phyloP scores from a whole-genome alignment of 2,329 filamentous ascomycete species.

The Corniculantispora saksenae region DNA sequence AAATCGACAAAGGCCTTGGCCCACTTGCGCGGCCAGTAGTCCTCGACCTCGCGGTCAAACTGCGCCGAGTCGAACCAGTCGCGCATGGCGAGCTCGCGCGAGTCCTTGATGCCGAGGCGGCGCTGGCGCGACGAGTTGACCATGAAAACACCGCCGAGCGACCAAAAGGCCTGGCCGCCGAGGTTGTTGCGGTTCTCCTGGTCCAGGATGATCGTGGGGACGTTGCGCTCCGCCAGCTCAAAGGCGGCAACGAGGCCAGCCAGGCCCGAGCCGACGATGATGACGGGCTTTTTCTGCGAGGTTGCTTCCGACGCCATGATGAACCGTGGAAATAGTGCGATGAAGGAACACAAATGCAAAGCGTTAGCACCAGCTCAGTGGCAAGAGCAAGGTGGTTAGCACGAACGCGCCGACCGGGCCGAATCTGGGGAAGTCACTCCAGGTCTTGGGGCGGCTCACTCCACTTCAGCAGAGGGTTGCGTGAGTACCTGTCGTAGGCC shows the following conservation, averaged over 20 bases:
- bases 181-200: conserved; percentile 59
- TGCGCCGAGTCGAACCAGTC: conserved; percentile 60
- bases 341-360: too few species aligned
- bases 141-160: conserved; percentile 61
- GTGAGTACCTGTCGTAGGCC: neutral
- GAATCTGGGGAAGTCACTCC: conserved; percentile 11
- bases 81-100: conserved; percentile 55
- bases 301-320: conserved; percentile 5
- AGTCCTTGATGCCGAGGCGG: conserved; percentile 59
- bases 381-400: too few species aligned
- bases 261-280: conserved; percentile 59
- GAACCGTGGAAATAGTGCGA: neutral
- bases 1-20: conserved; percentile 66
- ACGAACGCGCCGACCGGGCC: too few species aligned
- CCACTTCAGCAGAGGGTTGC: neutral
- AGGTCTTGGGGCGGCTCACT: conserved; percentile 4
- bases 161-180: conserved; percentile 66
- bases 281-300: conserved; percentile 40
- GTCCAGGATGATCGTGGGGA: conserved; percentile 56
- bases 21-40: conserved; percentile 61
- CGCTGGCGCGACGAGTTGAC: conserved; percentile 60
- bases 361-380: neutral
- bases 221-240: conserved; percentile 52
- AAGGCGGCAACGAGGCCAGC: conserved; percentile 62
- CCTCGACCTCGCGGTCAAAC: conserved; percentile 58